Percentiles rank a stretch among this genome's conserved stretches.
phyloP scores from a whole-genome alignment of 345 rosid genomes.

The Gossypium longicalyx region DNA sequence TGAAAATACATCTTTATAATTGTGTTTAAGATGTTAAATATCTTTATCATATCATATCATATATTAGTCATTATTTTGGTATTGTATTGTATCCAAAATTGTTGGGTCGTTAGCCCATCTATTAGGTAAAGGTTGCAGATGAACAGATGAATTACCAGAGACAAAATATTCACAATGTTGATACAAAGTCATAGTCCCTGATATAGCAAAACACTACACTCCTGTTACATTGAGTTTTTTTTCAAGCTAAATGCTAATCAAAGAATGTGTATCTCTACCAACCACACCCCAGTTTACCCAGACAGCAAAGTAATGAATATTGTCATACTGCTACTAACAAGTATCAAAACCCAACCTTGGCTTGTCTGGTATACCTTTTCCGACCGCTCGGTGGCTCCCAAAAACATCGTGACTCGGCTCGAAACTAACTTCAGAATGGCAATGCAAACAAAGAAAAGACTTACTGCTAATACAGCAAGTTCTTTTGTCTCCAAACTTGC shows the following conservation, averaged over 20 bases:
- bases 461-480: constrained; percentile 51
- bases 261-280: neutral
- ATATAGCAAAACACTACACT: constrained; percentile 7
- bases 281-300: constrained; percentile 24
- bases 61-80: neutral
- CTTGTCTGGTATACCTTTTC: constrained; percentile 38
- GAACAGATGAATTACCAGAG: neutral
- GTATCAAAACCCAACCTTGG: constrained; percentile 71
- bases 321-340: constrained; percentile 76
- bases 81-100: neutral
- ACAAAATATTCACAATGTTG: neutral
- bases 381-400: constrained; percentile 25
- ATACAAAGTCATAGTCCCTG: neutral
- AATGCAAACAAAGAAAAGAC: constrained; percentile 56
- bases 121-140: neutral
- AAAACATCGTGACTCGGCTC: constrained; percentile 25
- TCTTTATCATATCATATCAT: neutral
- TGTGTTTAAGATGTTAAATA: neutral
- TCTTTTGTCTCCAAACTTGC: constrained; percentile 65
- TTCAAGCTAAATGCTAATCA: neutral
- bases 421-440: constrained; percentile 62
- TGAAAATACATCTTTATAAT: neutral
- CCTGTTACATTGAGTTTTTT: constrained; percentile 10
- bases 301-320: constrained; percentile 72
- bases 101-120: neutral